Base-by-base conservation (phyloP, 257 asterid species). In the Mentha longifolia region DNA sequence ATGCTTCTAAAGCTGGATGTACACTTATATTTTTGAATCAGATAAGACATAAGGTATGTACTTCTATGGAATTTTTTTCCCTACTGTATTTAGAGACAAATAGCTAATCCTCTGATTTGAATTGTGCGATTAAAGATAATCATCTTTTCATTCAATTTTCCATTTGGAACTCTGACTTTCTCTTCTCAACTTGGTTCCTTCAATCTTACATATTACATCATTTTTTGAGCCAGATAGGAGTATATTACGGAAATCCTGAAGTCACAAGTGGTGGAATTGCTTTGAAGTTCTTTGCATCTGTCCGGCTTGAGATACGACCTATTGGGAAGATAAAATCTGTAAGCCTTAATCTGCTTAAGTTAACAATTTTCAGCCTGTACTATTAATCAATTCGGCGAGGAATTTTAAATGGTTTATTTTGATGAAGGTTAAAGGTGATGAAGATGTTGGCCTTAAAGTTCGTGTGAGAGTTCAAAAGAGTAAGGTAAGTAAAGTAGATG, bases 241-340 rank as follows among this genome's bases (percentile, higher is more conserved):
- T 95, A 42, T 95, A 84, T 82, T 95, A 95, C 33, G 99, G 99
- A 78, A 95, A 92, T 73, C 98, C 98, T 42, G 99, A 95, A 80
- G 99, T 95, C 76, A 95, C 99, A 25, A 92, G 99, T 73, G 99
- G 99, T 80, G 98, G 99, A 55, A 88, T 95, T 76, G 99, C 99
- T 62, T 83, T 95, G 67, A 95, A 92, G 91, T 95, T 95, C 79
- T 95, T 95, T 74, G 98, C 99, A 55, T 95, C 97, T 12, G 96
- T 92, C 74, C 95, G 99, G 62, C 98, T 95, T 78, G 99, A 95
- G 87, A 95, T 95, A 83, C 96, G 99, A 61, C 76, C 97, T 15
- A 88, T 75, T 28, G 99, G 99, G 84, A 95, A 95, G 94, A 89
- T 95, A 79, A 95, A 95, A 86, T 92, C 97, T 60, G 99, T 91